Conservation (phyloP, 139 green algal species). For the Spirogloea muscicola region DNA sequence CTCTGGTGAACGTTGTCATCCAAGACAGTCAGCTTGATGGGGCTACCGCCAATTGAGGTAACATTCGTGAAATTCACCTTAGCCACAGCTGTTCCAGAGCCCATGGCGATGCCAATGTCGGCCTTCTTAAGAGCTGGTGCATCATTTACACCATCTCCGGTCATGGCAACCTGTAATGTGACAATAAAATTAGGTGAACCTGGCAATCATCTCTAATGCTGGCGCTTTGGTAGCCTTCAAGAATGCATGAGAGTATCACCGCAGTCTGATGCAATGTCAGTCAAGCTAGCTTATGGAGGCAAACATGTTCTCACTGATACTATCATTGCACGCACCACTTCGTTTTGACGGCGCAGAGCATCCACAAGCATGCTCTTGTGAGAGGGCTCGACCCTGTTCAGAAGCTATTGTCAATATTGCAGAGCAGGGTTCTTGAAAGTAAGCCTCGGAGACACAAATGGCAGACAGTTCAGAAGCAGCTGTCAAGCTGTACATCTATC, state of each 20-base stretch:
- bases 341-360: slow-evolving; percentile 25
- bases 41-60: too few species aligned
- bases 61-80: slow-evolving; percentile 36
- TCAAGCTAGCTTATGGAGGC: too few species aligned
- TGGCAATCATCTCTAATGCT: too few species aligned
- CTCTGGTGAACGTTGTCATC: neutral
- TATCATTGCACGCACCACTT: slow-evolving; percentile 53
- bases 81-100: slow-evolving; percentile 54
- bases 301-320: too few species aligned
- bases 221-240: too few species aligned
- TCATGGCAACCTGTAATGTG: slow-evolving; percentile 57
- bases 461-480: too few species aligned
- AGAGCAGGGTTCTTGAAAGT: too few species aligned
- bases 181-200: too few species aligned
- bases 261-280: too few species aligned
- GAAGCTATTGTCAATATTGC: slow-evolving; percentile 28
- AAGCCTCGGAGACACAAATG: too few species aligned
- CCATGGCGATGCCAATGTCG: slow-evolving; percentile 60
- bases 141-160: slow-evolving; percentile 60
- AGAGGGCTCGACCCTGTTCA: slow-evolving; percentile 50
- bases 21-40: neutral
- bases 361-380: slow-evolving; percentile 56
- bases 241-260: too few species aligned
- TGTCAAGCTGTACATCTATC: too few species aligned
- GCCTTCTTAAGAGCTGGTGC: slow-evolving; percentile 53